phyloP scores from a whole-genome alignment of 306 rosid species.

The Sicyos baderoa region DNA sequence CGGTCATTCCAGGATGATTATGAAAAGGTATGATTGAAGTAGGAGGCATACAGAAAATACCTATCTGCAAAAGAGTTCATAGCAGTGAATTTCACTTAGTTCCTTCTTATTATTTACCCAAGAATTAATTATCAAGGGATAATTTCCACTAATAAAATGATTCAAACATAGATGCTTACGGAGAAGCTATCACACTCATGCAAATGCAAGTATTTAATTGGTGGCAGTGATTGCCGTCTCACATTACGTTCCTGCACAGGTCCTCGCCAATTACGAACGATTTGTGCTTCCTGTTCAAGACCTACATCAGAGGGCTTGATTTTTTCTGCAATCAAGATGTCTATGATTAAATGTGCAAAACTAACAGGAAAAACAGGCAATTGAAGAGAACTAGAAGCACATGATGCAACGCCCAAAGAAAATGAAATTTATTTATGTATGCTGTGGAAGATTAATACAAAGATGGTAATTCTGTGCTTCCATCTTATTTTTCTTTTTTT shows the following conservation, averaged over 20 bases:
- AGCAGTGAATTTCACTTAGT: neutral
- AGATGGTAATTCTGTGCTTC: neutral
- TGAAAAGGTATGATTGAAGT: slow-evolving; percentile 83
- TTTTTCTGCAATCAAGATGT: slow-evolving; percentile 57
- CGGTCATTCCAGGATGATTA: slow-evolving; percentile 96
- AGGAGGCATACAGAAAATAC: slow-evolving; percentile 96
- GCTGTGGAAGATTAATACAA: neutral
- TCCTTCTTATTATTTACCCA: neutral
- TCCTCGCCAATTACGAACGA: slow-evolving; percentile 69
- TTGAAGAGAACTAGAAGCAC: neutral
- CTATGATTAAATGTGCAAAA: slow-evolving; percentile 21
- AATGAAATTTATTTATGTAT: neutral
- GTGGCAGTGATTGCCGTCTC: slow-evolving; percentile 48
- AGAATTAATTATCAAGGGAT: neutral
- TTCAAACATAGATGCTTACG: slow-evolving; percentile 38
- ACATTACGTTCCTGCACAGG: slow-evolving; percentile 47
- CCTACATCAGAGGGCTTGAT: slow-evolving; percentile 92
- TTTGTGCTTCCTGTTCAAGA: slow-evolving; percentile 88
- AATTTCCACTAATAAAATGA: slow-evolving; percentile 1
- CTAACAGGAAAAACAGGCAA: slow-evolving; percentile 8
- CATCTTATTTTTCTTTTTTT: neutral
- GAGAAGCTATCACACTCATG: slow-evolving; percentile 73
- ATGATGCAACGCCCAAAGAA: neutral
- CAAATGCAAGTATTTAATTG: slow-evolving; percentile 85
- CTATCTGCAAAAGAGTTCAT: slow-evolving; percentile 51